Evolutionary conservation across 225 moss, liverwort and hornwort genomes (phyloP), one percentile per base, ranked within the genome.

Genomic region (Physcomitrium patens): DNA sequence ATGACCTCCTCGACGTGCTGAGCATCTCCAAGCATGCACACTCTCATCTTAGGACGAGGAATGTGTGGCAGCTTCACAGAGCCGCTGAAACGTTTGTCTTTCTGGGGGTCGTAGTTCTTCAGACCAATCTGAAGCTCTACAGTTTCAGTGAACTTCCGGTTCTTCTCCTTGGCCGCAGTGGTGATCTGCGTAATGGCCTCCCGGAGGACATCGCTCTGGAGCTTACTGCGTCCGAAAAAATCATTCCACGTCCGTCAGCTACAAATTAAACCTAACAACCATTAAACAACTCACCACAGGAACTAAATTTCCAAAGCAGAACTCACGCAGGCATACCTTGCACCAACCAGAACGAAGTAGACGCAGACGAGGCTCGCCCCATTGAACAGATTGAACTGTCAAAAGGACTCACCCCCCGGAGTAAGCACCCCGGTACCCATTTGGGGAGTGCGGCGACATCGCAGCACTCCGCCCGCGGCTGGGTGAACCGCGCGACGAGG

Each of bases 41-140:
- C 92, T 69, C 80, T 92, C 92, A 92, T 92, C 80, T 92, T 95
- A 8, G 92, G 94, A 19, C 92, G 86, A 50, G 92, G 91, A 13
- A 92, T 85, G 47, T 95, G 89, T 1, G 92, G 92, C 73, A 95
- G 77, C 86, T 83, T 92, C 26, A 95, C 92, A 0, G 89, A 91
- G 16, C 94, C 94, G 13, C 94, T 95, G 76, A 95, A 95, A 83
- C 92, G 92, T 77, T 91, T 95, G 3, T 95, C 92, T 78, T 95
- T 95, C 83, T 92, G 92, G 3, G 92, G 94, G 23, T 95, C 91
- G 26, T 95, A 95, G 57, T 95, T 95, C 91, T 95, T 95, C 31
- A 95, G 77, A 68, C 92, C 92, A 43, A 95, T 92, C 88, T 95
- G 92, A 55, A 95, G 85, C 43, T 95, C 94, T 62, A 95, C 83